Evolutionary conservation across 2,329 filamentous ascomycete species (phyloP).

Genomic region (Alternaria burnsii): DNA sequence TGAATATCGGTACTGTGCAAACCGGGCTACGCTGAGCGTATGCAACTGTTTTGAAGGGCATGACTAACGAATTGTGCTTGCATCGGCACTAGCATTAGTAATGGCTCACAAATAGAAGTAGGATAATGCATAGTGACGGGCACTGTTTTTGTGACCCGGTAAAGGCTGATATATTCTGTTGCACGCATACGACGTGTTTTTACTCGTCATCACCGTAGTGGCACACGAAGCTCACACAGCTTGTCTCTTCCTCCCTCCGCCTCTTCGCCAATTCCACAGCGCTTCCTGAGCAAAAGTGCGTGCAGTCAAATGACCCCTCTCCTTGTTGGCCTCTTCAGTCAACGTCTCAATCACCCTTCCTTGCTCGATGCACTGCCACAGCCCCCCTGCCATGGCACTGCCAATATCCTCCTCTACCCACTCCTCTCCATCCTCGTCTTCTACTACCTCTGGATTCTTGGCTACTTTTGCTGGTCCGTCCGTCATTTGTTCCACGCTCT

Average conservation of each 20-base stretch:
- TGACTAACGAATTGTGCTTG: not conserved
- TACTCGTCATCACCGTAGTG: not conserved
- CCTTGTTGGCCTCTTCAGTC: constrained; percentile 74
- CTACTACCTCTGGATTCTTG: constrained; percentile 51
- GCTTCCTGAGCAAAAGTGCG: constrained; percentile 88
- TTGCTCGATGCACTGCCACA: constrained; percentile 84
- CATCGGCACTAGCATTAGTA: not conserved
- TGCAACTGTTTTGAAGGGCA: not conserved
- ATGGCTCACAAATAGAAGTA: not conserved
- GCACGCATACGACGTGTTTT: not conserved
- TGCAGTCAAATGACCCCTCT: constrained; percentile 78
- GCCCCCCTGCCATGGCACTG: constrained; percentile 68
- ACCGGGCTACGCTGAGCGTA: constrained; percentile 2
- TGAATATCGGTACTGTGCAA: not conserved
- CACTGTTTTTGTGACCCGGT: not conserved
- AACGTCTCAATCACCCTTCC: constrained; percentile 80
- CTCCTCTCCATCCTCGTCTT: constrained; percentile 40
- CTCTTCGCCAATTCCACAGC: constrained; percentile 85
- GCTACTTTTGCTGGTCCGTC: constrained; percentile 58
- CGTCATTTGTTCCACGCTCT: constrained; percentile 48
- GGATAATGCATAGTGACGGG: constrained; percentile 2
- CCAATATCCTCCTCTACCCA: constrained; percentile 49
- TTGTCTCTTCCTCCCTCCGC: constrained; percentile 68
- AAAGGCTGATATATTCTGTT: not conserved
- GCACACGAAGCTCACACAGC: constrained; percentile 45